Base-by-base conservation (phyloP, 2,329 filamentous ascomycete genomes). In the Fusarium torulosum region DNA sequence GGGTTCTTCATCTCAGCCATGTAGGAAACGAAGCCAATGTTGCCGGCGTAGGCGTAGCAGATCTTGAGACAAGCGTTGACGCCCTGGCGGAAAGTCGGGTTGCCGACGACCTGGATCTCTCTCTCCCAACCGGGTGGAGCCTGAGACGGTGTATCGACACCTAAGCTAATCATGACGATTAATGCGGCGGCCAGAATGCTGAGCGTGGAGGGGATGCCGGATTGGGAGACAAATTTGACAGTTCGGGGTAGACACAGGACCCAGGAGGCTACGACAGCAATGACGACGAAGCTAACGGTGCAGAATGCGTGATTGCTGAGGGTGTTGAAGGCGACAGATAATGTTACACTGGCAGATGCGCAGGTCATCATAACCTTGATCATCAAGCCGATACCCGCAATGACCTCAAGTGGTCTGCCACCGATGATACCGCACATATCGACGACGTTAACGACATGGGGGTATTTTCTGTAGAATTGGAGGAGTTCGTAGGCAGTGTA, bases 321-420 rank as follows among this genome's bases (percentile, higher is more conserved):
- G 19, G 88, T 90, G 76, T 91, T 91, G 63, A 90, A 82, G 61
- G 89, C 90, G 68, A 89, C 85, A 13, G 88, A 85, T 37, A 88
- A 86, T 5, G 87, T 86, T 45, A 91, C 80, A 70, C 87, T 89
- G 70, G 90, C 88, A 63, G 90, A 83, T 23, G 86, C 88, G 79
- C 86, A 85, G 64, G 90, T 91, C 76, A 90, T 90, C 49, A 88
- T 90, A 73, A 91, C 91, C 81, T 91, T 91, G 65, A 91, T 75
- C 45, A 91, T 76, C 75, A 91, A 89, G 84, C 90, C 91, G 68
- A 88, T 79, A 2, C 87, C 72, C 1, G 72, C 71, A 15, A 73
- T 49, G 4, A 72, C 47, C 20, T 74, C 71, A 9, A 75, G 64
- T 0, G 70, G 70, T 3, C 53, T 35, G 0, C 74, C 72, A 6